Conservation (phyloP, 495 filamentous ascomycete genomes). For the Elaphomyces granulatus region DNA sequence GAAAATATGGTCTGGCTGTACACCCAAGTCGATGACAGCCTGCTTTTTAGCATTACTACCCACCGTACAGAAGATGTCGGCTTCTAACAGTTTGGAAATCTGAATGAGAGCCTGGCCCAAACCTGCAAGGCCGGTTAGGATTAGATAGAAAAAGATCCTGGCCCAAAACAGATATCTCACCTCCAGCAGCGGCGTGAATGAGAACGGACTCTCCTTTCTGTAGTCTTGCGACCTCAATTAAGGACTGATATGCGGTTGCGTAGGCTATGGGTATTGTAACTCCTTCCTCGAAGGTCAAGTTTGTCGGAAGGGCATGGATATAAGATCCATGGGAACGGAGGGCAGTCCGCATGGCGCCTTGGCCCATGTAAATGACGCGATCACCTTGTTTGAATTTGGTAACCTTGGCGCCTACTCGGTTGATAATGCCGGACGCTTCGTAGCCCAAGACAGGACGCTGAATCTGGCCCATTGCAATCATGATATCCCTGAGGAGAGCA, state of each 20-base stretch:
- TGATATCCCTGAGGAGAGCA: constrained; percentile 24
- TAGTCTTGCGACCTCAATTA: constrained; percentile 8
- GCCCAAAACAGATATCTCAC: no score
- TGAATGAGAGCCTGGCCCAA: constrained; percentile 42
- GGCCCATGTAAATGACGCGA: constrained; percentile 34
- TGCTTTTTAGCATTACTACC: constrained; percentile 5
- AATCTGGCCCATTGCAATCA: constrained; percentile 27
- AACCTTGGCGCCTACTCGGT: constrained; percentile 33
- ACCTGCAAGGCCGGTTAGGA: constrained; percentile 26
- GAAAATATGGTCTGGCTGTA: constrained; percentile 10
- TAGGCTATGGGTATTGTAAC: constrained; percentile 1
- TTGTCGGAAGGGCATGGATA: constrained; percentile 11
- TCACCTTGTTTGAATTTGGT: constrained; percentile 37
- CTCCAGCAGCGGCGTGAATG: constrained; percentile 40
- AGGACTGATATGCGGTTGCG: constrained; percentile 4
- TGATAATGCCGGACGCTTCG: constrained; percentile 43
- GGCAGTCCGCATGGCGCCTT: constrained; percentile 19
- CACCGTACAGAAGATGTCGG: constrained; percentile 10
- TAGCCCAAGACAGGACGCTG: constrained; percentile 24
- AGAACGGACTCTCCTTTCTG: constrained; percentile 35
- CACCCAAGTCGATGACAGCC: constrained; percentile 6
- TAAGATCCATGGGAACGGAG: constrained; percentile 13
- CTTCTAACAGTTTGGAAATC: constrained; percentile 32
- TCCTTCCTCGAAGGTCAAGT: constrained; percentile 2
- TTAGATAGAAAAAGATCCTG: no score